Evolutionary conservation across 805 yeast genomes (phyloP).

Genomic region (Myxozyma geophila): DNA sequence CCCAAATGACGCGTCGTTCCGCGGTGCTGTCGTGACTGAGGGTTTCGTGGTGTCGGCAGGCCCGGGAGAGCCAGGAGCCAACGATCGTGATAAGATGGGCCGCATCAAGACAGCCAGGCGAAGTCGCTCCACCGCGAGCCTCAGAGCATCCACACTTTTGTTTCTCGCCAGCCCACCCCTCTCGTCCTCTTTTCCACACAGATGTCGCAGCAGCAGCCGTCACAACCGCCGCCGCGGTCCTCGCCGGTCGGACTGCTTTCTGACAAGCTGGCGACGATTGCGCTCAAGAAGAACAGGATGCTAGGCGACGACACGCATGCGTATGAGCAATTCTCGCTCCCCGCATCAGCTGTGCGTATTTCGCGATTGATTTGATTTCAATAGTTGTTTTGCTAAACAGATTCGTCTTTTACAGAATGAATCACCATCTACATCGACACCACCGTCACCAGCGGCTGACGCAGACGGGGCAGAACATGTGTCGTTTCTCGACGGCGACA

Average conservation of each 20-base stretch:
- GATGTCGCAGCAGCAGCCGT: constrained; percentile 43
- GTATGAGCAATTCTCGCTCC: constrained; percentile 44
- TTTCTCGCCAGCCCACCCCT: too few species aligned
- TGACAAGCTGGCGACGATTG: constrained; percentile 37
- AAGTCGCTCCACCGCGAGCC: background rate
- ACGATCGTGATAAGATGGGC: constrained; percentile 5
- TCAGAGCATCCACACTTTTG: background rate
- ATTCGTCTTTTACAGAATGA: constrained; percentile 13
- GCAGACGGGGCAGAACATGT: background rate
- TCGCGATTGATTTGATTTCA: background rate
- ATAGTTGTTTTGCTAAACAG: background rate
- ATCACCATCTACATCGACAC: constrained; percentile 25
- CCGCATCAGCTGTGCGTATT: constrained; percentile 39
- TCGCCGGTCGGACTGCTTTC: constrained; percentile 26
- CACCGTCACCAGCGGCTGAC: constrained; percentile 31
- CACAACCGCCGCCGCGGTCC: background rate
- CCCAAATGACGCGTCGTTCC: background rate
- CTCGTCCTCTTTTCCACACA: too few species aligned
- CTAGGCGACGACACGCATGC: constrained; percentile 41
- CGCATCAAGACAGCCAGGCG: background rate
- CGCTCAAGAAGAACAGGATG: constrained; percentile 40
- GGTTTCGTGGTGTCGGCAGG: background rate
- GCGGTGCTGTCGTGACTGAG: background rate
- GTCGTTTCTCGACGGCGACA: background rate
- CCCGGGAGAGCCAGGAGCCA: background rate